These are phyloP conservation scores for Austroboletus rostrupii DNA, from an alignment of 1,284 basidiomycete species.

Conservation along the genomic window DNA sequence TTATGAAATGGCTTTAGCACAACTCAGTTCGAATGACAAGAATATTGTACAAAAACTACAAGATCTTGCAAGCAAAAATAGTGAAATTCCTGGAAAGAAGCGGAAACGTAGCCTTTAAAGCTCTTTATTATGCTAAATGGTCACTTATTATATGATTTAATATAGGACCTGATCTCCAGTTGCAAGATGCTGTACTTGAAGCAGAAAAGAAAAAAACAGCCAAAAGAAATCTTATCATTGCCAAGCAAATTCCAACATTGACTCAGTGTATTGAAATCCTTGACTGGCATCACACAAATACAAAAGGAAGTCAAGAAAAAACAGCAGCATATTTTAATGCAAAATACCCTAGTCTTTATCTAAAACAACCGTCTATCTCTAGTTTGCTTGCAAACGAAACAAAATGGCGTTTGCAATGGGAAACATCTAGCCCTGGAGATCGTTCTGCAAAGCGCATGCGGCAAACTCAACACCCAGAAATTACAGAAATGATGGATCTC, in stretches of 20 bases:
- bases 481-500: conserved; percentile 15
- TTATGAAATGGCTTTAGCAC: conserved; percentile 1
- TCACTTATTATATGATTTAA: not conserved
- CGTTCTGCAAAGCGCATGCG: not conserved
- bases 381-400: not conserved
- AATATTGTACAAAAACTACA: conserved; percentile 4
- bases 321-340: conserved; percentile 3
- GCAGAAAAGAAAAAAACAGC: too few species aligned
- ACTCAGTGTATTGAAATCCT: conserved; percentile 8
- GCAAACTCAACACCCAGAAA: conserved; percentile 9
- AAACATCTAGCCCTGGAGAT: fast-evolving
- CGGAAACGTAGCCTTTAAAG: not conserved
- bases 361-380: conserved; percentile 4
- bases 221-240: too few species aligned
- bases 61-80: not conserved
- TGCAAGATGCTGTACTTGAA: not conserved
- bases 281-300: conserved; percentile 8
- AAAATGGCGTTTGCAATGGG: not conserved
- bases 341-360: conserved; percentile 1
- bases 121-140: not conserved
- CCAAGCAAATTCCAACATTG: conserved; percentile 4
- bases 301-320: not conserved
- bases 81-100: not conserved
- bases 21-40: conserved; percentile 1
- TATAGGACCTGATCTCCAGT: not conserved